These are phyloP conservation scores for Saccharum officinarum DNA, from an alignment of 176 grass and related monocot genomes.

Conservation along the genomic window DNA sequence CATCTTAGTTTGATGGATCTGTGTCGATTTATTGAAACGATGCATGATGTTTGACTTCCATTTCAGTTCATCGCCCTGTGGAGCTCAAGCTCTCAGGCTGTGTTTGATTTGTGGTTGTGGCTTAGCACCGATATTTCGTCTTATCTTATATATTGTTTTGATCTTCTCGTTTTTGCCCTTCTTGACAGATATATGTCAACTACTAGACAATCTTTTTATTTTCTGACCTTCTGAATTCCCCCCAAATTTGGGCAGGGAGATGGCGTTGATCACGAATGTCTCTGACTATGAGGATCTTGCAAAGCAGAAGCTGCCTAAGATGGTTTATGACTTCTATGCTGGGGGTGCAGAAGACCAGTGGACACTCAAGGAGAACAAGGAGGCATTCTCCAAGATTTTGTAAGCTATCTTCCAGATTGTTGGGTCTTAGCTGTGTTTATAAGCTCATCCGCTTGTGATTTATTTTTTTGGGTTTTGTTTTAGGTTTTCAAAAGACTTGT, in stretches of 20 bases:
- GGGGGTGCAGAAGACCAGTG: conserved; percentile 82
- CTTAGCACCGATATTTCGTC: background rate
- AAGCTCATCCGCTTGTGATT: background rate
- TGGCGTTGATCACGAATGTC: conserved; percentile 81
- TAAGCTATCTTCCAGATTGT: conserved; percentile 42
- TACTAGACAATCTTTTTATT: background rate
- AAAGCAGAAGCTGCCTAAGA: conserved; percentile 80
- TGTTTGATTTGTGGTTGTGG: background rate
- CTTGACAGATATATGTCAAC: background rate
- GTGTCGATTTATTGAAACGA: background rate
- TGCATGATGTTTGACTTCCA: background rate
- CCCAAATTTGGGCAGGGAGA: conserved; percentile 21
- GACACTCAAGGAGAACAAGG: conserved; percentile 81
- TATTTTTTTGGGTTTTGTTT: background rate
- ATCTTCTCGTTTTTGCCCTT: background rate
- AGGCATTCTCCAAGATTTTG: conserved; percentile 87
- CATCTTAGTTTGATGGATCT: background rate
- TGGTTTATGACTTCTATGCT: conserved; percentile 89
- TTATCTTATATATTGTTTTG: background rate
- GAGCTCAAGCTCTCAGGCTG: background rate
- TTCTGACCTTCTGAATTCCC: background rate
- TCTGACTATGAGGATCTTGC: conserved; percentile 70
- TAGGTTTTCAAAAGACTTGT: background rate
- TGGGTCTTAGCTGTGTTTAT: conserved; percentile 14
- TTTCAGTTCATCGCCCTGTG: background rate